These are phyloP conservation scores for Elsinoe ampelina DNA, from an alignment of 2,329 filamentous ascomycete genomes.

Conservation along the genomic window DNA sequence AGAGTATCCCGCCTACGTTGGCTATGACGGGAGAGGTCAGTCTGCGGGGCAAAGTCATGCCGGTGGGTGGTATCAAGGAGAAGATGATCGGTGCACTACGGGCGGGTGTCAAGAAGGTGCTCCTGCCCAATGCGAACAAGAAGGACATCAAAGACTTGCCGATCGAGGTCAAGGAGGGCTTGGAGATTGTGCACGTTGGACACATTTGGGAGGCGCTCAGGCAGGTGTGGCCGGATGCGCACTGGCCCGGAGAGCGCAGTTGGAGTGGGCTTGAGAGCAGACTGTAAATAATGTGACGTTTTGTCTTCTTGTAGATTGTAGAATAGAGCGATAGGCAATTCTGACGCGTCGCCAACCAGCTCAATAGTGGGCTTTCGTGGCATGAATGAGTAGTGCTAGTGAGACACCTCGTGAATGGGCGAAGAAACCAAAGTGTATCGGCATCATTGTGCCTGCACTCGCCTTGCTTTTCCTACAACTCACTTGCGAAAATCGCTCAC, in stretches of 20 bases:
- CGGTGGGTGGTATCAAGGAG: constrained; percentile 96
- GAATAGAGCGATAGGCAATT: no score
- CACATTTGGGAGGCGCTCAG: constrained; percentile 93
- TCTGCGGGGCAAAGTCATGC: constrained; percentile 79
- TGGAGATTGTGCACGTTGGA: constrained; percentile 81
- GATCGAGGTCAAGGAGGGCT: constrained; percentile 73
- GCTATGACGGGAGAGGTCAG: constrained; percentile 85
- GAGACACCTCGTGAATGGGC: no score
- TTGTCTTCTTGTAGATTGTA: no score
- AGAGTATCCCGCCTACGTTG: constrained; percentile 78
- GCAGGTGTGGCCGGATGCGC: constrained; percentile 80
- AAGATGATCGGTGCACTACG: constrained; percentile 91
- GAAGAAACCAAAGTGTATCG: no score
- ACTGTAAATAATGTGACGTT: constrained; percentile 40
- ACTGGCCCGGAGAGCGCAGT: constrained; percentile 68
- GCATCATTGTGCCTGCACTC: no score
- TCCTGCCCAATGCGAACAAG: constrained; percentile 77
- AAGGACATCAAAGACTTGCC: constrained; percentile 91
- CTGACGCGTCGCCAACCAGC: no score
- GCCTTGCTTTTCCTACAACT: no score
- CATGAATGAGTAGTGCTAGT: no score
- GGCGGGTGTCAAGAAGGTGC: constrained; percentile 87
- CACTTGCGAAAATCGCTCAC: no score
- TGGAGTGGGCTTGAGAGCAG: constrained; percentile 67
- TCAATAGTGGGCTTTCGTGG: no score